These are phyloP conservation scores for Galeopsis tetrahit DNA, from an alignment of 257 asterid genomes.

Conservation along the genomic window DNA sequence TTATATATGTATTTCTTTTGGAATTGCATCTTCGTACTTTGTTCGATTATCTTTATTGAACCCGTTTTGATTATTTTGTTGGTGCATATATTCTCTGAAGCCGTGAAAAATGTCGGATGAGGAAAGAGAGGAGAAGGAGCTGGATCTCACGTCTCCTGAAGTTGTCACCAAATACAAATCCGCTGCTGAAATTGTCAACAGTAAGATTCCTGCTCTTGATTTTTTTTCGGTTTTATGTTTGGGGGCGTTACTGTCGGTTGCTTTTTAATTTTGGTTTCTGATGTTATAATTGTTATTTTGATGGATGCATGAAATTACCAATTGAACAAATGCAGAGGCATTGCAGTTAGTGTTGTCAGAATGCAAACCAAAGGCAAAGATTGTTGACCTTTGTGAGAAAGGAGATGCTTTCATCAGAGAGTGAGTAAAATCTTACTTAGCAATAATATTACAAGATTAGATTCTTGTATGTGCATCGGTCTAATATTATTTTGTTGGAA, in stretches of 20 bases:
- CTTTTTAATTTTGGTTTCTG: neutral
- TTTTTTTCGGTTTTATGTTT: neutral
- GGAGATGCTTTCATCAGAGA: slow-evolving; percentile 81
- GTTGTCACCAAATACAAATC: slow-evolving; percentile 93
- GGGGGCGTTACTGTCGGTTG: neutral
- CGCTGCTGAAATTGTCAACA: slow-evolving; percentile 92
- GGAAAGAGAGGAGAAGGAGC: slow-evolving; percentile 89
- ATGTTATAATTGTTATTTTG: neutral
- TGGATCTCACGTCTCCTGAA: slow-evolving; percentile 86
- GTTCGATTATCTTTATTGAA: slow-evolving; percentile 1
- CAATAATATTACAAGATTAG: neutral
- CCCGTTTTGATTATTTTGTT: slow-evolving; percentile 20
- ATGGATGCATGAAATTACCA: slow-evolving; percentile 16
- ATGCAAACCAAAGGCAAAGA: slow-evolving; percentile 77
- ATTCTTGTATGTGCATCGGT: neutral
- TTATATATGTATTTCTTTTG: neutral
- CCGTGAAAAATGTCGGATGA: slow-evolving; percentile 78
- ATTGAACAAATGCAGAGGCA: slow-evolving; percentile 69
- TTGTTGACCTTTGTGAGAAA: slow-evolving; percentile 86
- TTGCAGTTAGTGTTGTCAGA: slow-evolving; percentile 73
- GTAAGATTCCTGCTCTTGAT: slow-evolving; percentile 34
- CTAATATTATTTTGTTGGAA: neutral
- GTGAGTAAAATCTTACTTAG: slow-evolving; percentile 42
- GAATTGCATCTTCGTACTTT: neutral
- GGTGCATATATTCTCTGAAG: slow-evolving; percentile 33